Base-by-base conservation (phyloP, 2,329 filamentous ascomycete genomes). In the Alternaria solani region DNA sequence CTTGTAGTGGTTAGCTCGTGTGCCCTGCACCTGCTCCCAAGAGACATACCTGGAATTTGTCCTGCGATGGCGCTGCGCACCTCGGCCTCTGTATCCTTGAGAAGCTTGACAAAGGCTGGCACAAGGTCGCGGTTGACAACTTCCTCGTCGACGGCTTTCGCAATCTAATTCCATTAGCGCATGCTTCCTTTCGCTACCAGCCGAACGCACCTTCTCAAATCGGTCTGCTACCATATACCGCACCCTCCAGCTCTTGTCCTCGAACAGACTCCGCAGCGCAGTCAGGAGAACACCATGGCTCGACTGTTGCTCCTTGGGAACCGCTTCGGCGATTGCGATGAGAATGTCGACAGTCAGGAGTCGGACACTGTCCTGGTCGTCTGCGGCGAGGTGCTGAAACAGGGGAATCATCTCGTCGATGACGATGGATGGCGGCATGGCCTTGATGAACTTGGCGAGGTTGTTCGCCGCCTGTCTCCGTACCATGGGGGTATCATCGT, bases 401-500 rank as follows among this genome's bases (percentile, higher is more conserved):
- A 98, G 87, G 77, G 94, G 93, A 83, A 99, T 97, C 92, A 99
- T 98, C 83, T 99, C 95, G 58, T 97, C 93, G 74, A 99, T 93
- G 71, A 98, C 93, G 72, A 97, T 89, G 59, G 91, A 86, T 47
- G 94, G 89, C 44, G 93, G 89, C 93, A 98, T 97, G 81, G 95
- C 93, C 84, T 96, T 97, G 75, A 98, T 92, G 76, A 99, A 99
- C 79, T 96, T 97, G 74, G 94, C 91, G 72, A 99, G 86, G 82
- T 98, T 95, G 81, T 93, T 98, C 63, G 95, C 95, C 49, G 95
- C 91, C 81, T 97, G 94, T 84, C 95, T 91, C 81, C 95, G 91
- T 67, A 99, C 95, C 95, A 99, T 99, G 46, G 95, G 95, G 41
- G 95, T 99, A 80, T 99, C 95, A 83, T 99, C 95, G 81, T 97